phyloP scores from a whole-genome alignment of 2,329 filamentous ascomycete species.

The Beauveria bassiana region DNA sequence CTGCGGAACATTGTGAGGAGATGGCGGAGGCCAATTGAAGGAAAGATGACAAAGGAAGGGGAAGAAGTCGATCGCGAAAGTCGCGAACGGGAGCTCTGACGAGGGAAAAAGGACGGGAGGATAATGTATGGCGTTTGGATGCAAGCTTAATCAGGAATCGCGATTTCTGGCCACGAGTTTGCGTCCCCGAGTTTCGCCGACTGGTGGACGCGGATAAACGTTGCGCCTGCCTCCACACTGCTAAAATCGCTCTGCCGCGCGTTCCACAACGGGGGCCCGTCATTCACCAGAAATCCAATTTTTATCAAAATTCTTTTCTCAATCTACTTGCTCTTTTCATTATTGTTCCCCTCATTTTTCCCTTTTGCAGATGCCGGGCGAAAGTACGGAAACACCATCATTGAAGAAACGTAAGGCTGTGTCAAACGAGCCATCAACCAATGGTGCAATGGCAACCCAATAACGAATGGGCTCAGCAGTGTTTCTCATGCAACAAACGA shows the following conservation, averaged over 20 bases:
- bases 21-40: constrained; percentile 12
- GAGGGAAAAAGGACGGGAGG: neutral
- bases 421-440: no score
- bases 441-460: no score
- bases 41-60: constrained; percentile 7
- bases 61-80: constrained; percentile 13
- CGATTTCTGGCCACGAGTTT: constrained; percentile 12
- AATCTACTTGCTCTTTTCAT: no score
- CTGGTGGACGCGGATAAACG: constrained; percentile 12
- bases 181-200: constrained; percentile 13
- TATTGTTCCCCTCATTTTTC: no score
- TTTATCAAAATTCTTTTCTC: no score
- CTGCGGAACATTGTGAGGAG: constrained; percentile 70
- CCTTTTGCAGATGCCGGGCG: no score
- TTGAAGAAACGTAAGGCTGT: no score
- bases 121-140: constrained; percentile 1
- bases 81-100: constrained; percentile 4
- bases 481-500: no score
- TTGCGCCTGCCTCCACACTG: constrained; percentile 7
- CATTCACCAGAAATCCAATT: neutral
- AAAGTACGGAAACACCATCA: no score
- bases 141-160: constrained; percentile 10
- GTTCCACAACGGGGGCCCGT: neutral
- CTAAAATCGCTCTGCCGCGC: neutral
- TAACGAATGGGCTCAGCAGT: no score